Conservation (phyloP, 371 early-diverging fungal genomes). For the Dinochytrium kinnereticum region DNA sequence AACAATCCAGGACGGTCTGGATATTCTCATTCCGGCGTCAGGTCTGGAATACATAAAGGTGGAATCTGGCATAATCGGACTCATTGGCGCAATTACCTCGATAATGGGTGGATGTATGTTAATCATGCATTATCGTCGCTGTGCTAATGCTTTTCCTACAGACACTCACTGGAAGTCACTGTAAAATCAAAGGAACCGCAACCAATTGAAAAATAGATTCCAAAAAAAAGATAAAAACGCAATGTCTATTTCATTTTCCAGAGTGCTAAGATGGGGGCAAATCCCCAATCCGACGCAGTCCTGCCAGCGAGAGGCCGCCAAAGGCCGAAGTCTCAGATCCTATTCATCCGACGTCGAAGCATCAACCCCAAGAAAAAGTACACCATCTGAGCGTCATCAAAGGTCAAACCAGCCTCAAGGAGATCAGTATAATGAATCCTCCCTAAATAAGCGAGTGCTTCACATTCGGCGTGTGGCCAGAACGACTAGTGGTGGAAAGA, state of each 20-base stretch:
- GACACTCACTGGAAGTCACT: slow-evolving; percentile 16
- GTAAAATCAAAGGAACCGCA: not conserved
- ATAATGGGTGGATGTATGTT: slow-evolving; percentile 48
- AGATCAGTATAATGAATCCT: not conserved
- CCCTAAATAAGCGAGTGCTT: slow-evolving; percentile 43
- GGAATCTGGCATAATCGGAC: slow-evolving; percentile 48
- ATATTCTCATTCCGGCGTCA: slow-evolving; percentile 47
- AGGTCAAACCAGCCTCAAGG: not conserved
- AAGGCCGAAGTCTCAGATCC: too few species aligned
- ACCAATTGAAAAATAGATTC: not conserved
- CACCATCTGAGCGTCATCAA: too few species aligned
- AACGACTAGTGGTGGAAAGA: slow-evolving; percentile 51
- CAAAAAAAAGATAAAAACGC: not conserved
- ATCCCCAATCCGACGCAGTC: too few species aligned
- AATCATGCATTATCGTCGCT: not conserved
- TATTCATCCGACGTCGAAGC: too few species aligned
- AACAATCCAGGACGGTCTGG: slow-evolving; percentile 47
- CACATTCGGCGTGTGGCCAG: slow-evolving; percentile 54
- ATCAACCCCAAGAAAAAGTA: too few species aligned
- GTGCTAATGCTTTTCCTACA: not conserved
- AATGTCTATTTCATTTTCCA: not conserved
- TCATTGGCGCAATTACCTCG: slow-evolving; percentile 49
- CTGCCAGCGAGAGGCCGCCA: too few species aligned
- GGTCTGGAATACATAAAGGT: slow-evolving; percentile 43
- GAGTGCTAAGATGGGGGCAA: too few species aligned